Base-by-base conservation (phyloP, 1,284 basidiomycete species). In the Moesziomyces globuligerus region DNA sequence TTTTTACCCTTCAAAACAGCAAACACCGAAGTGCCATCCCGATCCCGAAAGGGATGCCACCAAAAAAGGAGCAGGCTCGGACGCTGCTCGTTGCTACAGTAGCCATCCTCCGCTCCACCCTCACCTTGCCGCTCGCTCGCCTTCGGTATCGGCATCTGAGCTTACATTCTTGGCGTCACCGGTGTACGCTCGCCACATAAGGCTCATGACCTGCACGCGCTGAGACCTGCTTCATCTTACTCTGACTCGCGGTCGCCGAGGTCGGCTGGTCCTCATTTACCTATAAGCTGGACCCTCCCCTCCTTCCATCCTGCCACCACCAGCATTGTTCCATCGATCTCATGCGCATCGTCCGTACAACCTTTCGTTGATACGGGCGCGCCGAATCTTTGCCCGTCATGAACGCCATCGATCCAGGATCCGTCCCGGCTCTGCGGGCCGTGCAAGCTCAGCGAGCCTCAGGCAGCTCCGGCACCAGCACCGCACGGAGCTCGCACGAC, bases 401-500 rank as follows among this genome's bases (percentile, higher is more conserved):
- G 67, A 64, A 60, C 48, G 59, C 67, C 11, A 44, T 64, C 39
- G 67, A 70, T 17, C 55, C 67, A 4, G 60, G 56, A 44, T 64
- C 67, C 2, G 60, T 64, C 18, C 59, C 60, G 18, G 48, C 67
- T 4, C 45, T 69, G 3, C 42, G 40, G 42, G 40, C 58, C n/a
- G 51, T 68, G 3, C 49, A 39, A 25, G 52, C 38, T 15, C 46
- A 44, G 29, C 55, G 21, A 29, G 28, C 50, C 32, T 17, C 15
- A 13, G 10, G 13, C 26, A 18, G 43, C 26, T 45, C 53, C 37
- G 24, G 25, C 25, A 17, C 48, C 25, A 61, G 45, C 39, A 56
- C 57, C 24, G 34, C 46, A 11, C 57, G 49, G 1, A 43, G 32
- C 46, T 70, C 67, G 15, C 52, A 64, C n/a, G 56, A 64, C 21